These are phyloP conservation scores for Papiliotrema laurentii DNA, from an alignment of 1,284 basidiomycete genomes.

Conservation along the genomic window DNA sequence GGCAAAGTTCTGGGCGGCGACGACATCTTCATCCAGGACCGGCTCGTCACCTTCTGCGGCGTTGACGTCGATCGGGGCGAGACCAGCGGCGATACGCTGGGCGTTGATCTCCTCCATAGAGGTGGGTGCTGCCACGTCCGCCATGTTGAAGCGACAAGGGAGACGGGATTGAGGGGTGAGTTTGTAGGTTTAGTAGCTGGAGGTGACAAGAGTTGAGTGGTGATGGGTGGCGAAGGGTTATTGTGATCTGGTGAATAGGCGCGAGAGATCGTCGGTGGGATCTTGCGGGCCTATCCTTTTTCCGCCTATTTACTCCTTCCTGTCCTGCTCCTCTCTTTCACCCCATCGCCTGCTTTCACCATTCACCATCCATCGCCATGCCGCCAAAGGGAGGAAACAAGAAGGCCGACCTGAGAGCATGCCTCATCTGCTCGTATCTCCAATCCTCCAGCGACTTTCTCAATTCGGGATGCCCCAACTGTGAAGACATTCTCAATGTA, in stretches of 20 bases:
- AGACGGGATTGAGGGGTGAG: background rate
- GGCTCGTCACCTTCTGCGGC: conserved; percentile 48
- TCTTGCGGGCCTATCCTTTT: background rate
- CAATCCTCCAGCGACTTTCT: conserved; percentile 81
- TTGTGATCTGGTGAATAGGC: background rate
- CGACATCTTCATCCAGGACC: conserved; percentile 55
- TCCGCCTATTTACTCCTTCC: background rate
- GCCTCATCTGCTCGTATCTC: conserved; percentile 85
- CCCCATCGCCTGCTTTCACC: background rate
- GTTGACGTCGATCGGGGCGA: conserved; percentile 84
- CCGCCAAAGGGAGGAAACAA: conserved; percentile 6
- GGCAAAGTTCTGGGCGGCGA: conserved; percentile 77
- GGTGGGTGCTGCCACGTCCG: conserved; percentile 49
- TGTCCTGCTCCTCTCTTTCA: background rate
- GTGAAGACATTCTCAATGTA: conserved; percentile 91
- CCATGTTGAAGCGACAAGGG: too few relatives aligned
- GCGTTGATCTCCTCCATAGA: conserved; percentile 98
- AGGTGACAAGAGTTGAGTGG: background rate
- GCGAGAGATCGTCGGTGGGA: background rate
- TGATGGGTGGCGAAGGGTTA: background rate
- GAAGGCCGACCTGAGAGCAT: conserved; percentile 66
- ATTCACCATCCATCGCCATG: conserved; percentile 3
- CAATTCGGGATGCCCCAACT: conserved; percentile 88
- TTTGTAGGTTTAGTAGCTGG: background rate
- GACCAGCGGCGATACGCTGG: conserved; percentile 87